Conservation (phyloP, 768 basidiomycete species). For the Phylloporus sp. region DNA sequence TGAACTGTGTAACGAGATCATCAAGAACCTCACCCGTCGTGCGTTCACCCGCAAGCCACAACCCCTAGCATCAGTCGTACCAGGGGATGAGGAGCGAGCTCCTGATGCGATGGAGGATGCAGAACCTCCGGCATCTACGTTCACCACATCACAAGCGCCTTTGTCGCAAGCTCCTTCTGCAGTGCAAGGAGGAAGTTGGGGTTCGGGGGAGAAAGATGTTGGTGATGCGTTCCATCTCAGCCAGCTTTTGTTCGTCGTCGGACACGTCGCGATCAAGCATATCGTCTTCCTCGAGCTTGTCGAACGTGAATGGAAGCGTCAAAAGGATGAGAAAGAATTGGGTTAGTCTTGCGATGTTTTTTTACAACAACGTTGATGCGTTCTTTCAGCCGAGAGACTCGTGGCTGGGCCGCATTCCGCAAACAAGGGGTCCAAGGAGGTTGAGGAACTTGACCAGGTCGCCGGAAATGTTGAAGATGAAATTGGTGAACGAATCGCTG, state of each 20-base stretch:
- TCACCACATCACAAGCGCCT: constrained; percentile 15
- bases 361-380: neutral
- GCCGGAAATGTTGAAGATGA: constrained; percentile 98
- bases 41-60: constrained; percentile 51
- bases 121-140: constrained; percentile 29
- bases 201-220: constrained; percentile 45
- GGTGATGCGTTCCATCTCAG: constrained; percentile 87
- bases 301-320: constrained; percentile 93
- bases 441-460: constrained; percentile 94
- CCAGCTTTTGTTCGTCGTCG: constrained; percentile 93
- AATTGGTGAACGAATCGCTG: constrained; percentile 87
- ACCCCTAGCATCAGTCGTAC: constrained; percentile 1
- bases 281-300: constrained; percentile 94
- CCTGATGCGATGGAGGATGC: constrained; percentile 51
- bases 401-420: constrained; percentile 36
- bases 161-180: constrained; percentile 17
- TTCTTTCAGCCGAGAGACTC: constrained; percentile 55
- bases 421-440: constrained; percentile 47
- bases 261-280: constrained; percentile 96
- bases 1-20: constrained; percentile 69
- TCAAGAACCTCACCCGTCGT: constrained; percentile 73
- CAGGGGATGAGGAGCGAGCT: constrained; percentile 31
- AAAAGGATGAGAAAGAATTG: constrained; percentile 84
- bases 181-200: constrained; percentile 5
- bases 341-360: constrained; percentile 42